Percentiles rank a stretch among this genome's conserved stretches.
These are phyloP conservation scores for Saturnispora dispora DNA, from an alignment of 805 yeast species.

Conservation along the genomic window DNA sequence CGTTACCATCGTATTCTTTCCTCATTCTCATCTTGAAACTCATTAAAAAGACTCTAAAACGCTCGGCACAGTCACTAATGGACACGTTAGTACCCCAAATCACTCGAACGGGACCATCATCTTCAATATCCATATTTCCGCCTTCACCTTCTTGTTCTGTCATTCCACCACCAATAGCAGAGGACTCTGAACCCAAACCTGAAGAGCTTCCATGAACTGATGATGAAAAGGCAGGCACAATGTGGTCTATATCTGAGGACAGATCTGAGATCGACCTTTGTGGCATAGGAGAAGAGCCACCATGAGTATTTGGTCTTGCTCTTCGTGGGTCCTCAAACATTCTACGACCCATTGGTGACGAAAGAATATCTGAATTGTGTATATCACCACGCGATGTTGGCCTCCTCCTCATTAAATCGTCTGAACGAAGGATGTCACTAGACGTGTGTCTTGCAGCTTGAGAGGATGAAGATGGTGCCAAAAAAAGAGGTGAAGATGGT, in stretches of 20 bases:
- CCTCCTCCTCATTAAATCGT: slow-evolving; percentile 37
- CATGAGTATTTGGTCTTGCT: slow-evolving; percentile 4
- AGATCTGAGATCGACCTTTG: not conserved
- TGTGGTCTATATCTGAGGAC: slow-evolving; percentile 14
- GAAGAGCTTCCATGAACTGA: slow-evolving; percentile 6
- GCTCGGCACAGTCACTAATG: slow-evolving; percentile 74
- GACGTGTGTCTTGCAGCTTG: slow-evolving; percentile 37
- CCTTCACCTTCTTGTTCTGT: not conserved
- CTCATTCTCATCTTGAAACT: slow-evolving; percentile 74
- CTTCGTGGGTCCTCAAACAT: slow-evolving; percentile 38
- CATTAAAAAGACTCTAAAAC: slow-evolving; percentile 76
- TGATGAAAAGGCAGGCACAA: slow-evolving; percentile 14
- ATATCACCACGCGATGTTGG: slow-evolving; percentile 66
- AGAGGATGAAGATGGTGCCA: slow-evolving; percentile 28
- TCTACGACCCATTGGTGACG: slow-evolving; percentile 62
- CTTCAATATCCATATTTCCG: not conserved
- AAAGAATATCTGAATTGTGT: slow-evolving; percentile 54
- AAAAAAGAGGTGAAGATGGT: slow-evolving; percentile 12
- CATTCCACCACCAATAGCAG: not conserved
- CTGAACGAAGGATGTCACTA: slow-evolving; percentile 26
- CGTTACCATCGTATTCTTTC: slow-evolving; percentile 36
- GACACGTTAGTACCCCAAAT: slow-evolving; percentile 99
- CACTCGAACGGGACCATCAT: slow-evolving; percentile 72
- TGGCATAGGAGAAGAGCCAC: slow-evolving; percentile 4
- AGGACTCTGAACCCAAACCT: slow-evolving; percentile 4